These are phyloP conservation scores for Fusarium beomiforme DNA, from an alignment of 2,329 filamentous ascomycete genomes.

Conservation along the genomic window DNA sequence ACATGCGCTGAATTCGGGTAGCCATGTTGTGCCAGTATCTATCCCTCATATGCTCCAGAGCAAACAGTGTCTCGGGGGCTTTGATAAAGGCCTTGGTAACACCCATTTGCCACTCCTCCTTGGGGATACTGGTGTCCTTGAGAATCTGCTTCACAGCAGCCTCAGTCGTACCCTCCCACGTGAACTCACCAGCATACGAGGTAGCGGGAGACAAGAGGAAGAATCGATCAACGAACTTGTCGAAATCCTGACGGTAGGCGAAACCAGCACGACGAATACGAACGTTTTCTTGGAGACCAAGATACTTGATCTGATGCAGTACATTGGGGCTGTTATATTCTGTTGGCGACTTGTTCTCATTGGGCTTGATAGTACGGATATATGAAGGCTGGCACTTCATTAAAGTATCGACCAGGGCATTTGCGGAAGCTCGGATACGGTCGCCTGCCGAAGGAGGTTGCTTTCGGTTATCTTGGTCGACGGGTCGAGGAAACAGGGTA, in stretches of 20 bases:
- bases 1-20: conserved; percentile 94
- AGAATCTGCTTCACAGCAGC: conserved; percentile 91
- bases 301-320: conserved; percentile 97
- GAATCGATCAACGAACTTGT: conserved; percentile 98
- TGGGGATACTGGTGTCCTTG: conserved; percentile 94
- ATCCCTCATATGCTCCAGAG: conserved; percentile 96
- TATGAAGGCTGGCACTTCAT: conserved; percentile 99
- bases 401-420: conserved; percentile 91
- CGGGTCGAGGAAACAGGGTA: conserved; percentile 87
- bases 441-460: conserved; percentile 95
- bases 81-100: conserved; percentile 98
- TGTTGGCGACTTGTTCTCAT: conserved; percentile 95
- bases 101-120: conserved; percentile 97
- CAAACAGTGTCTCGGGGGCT: conserved; percentile 95
- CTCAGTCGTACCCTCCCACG: conserved; percentile 89
- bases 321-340: conserved; percentile 95
- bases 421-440: conserved; percentile 94
- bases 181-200: conserved; percentile 96
- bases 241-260: conserved; percentile 95
- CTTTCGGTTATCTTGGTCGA: conserved; percentile 95
- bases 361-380: conserved; percentile 98
- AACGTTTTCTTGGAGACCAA: conserved; percentile 99
- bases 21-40: conserved; percentile 99
- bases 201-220: conserved; percentile 94
- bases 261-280: conserved; percentile 96